These are phyloP conservation scores for Aspergillus sojae DNA, from an alignment of 2,329 filamentous ascomycete species.

Conservation along the genomic window DNA sequence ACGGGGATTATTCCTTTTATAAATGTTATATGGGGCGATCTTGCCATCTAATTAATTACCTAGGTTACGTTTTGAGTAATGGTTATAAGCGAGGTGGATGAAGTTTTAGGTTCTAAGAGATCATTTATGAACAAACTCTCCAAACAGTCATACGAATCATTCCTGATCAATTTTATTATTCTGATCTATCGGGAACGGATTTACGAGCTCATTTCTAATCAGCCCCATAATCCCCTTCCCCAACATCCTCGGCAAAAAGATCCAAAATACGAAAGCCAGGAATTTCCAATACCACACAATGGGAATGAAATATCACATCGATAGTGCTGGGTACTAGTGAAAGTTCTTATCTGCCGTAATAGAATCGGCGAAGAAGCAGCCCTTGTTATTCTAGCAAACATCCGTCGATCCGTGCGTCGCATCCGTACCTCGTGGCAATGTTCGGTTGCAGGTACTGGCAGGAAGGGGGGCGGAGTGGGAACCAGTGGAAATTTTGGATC, in stretches of 20 bases:
- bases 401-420: slow-evolving; percentile 22
- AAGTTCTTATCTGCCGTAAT: neutral
- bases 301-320: neutral
- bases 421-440: slow-evolving; percentile 22
- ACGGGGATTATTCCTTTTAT: neutral
- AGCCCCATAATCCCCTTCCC: neutral
- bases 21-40: neutral
- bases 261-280: neutral
- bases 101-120: slow-evolving; percentile 1
- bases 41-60: neutral
- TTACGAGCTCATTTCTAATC: slow-evolving; percentile 6
- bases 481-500: slow-evolving; percentile 8
- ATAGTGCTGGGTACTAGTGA: slow-evolving; percentile 2
- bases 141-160: neutral
- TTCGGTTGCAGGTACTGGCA: slow-evolving; percentile 15
- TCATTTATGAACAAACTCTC: neutral
- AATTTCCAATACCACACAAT: neutral
- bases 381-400: slow-evolving; percentile 7
- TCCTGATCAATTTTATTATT: neutral
- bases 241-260: neutral
- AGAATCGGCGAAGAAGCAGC: slow-evolving; percentile 2
- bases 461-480: slow-evolving; percentile 8
- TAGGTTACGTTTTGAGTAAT: neutral
- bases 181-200: slow-evolving; percentile 4
- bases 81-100: neutral